These are phyloP conservation scores for Cercis canadensis DNA, from an alignment of 306 rosid genomes.

Conservation along the genomic window DNA sequence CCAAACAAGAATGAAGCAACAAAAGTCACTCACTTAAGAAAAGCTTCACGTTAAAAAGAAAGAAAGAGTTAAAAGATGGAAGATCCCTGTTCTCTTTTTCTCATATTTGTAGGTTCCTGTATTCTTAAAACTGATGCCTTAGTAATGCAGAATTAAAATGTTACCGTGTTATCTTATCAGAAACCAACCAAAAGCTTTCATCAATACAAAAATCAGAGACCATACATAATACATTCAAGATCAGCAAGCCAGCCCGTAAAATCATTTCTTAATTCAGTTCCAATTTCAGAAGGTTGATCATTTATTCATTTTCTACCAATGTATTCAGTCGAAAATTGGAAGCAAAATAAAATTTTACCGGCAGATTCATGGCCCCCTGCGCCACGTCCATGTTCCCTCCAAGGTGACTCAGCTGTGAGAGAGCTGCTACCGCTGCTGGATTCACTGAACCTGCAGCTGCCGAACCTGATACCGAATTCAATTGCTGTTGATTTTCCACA, in stretches of 20 bases:
- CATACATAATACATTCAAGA: not conserved
- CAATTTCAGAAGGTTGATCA: not conserved
- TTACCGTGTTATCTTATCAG: not conserved
- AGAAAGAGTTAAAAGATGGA: no score
- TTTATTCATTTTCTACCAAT: not conserved
- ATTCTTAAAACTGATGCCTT: not conserved
- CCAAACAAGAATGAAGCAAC: not conserved
- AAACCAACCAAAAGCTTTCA: not conserved
- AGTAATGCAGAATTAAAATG: not conserved
- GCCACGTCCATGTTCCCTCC: constrained; percentile 1
- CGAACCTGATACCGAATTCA: not conserved
- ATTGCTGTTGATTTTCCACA: not conserved
- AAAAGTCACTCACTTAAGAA: not conserved
- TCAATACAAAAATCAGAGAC: not conserved
- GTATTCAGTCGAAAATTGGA: not conserved
- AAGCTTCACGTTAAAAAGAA: not conserved
- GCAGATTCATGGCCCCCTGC: not conserved
- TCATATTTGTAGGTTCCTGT: no score
- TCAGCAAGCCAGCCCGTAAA: not conserved
- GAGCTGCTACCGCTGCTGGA: constrained; percentile 1
- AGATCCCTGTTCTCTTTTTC: no score
- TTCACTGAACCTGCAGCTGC: constrained; percentile 4
- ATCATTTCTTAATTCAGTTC: not conserved
- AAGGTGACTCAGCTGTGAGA: constrained; percentile 19
- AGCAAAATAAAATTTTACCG: constrained; percentile 34